Base-by-base conservation (phyloP, 352 stramenopile genomes). In the Phytophthora constricta region DNA sequence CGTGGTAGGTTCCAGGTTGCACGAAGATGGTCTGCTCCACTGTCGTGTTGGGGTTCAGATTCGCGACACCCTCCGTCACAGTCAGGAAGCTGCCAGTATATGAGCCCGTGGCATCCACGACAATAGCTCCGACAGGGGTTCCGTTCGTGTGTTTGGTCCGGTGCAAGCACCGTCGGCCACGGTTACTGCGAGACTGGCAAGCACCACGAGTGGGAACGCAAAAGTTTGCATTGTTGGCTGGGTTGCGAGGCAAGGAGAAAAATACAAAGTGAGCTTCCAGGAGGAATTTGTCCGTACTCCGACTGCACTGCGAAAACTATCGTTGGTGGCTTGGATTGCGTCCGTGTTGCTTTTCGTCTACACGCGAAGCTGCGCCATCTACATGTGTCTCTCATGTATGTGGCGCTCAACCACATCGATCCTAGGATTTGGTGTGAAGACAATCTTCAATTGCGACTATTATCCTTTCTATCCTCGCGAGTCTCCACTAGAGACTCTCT, bases 51-150 rank as follows among this genome's bases (percentile, higher is more conserved):
- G 43, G 16, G 31, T 37, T 37, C 13, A 68, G 19, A 5, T 63
- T 55, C 5, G 61, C 61, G 23, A 68, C 42, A 34, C 60, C 60
- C 37, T 68, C 60, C 3, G 60, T 34, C 1, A 68, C 50, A 1
- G 50, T 68, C 43, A 50, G 53, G 34, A 58, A 55, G 22, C 61
- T 68, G 22, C 61, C 61, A 25, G 13, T 26, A 33, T 63, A 62
- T 4, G 33, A 34, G 22, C 61, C 61, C 2, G 61, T 67, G n/a
- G 48, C 51, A 9, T 70, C 73, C 5, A 68, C 65, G n/a, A 70
- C 75, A n/a, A 74, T 58, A 25, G 70, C 56, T 46, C 45, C 51
- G 17, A 33, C 23, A 9, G 61, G 61, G 61, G 52, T 13, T 33
- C 43, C n/a, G 37, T 68, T 17, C 52, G 61, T 10, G 52, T 52